phyloP scores from a whole-genome alignment of 2,329 filamentous ascomycete genomes.

The Exophiala viscosa region DNA sequence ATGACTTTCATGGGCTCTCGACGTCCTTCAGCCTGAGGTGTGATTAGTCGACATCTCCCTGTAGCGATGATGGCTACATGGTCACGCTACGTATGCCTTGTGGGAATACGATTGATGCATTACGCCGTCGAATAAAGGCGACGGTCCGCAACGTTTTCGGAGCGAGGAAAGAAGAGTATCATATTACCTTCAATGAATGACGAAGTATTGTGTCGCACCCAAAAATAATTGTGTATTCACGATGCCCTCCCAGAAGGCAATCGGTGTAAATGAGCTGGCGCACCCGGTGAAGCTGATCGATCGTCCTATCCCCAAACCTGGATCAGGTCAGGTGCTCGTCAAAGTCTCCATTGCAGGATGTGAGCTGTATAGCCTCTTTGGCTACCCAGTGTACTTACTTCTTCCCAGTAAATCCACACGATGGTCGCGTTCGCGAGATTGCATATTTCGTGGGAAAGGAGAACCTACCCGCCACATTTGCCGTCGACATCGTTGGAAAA shows the following conservation, averaged over 20 bases:
- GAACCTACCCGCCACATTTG: background rate
- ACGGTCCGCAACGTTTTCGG: no score
- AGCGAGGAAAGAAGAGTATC: no score
- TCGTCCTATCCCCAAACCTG: background rate
- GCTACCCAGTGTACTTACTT: background rate
- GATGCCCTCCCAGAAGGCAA: background rate
- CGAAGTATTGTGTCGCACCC: no score
- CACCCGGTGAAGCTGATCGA: conserved; percentile 2
- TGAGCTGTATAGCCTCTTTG: background rate
- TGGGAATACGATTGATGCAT: no score
- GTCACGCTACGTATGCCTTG: no score
- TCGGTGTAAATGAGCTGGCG: background rate
- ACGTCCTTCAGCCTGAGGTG: no score
- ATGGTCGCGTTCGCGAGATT: background rate
- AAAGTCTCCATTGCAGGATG: conserved; percentile 4
- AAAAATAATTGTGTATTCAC: no score
- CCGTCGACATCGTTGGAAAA: conserved; percentile 2
- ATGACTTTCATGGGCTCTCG: no score
- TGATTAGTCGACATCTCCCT: no score
- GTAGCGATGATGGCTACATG: no score
- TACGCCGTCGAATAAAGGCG: no score
- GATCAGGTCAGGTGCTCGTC: conserved; percentile 1
- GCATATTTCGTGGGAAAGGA: conserved; percentile 4
- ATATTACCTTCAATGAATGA: no score
- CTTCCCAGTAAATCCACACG: conserved; percentile 1